These are phyloP conservation scores for Tolypocladium ovalisporum DNA, from an alignment of 2,329 filamentous ascomycete species.

Conservation along the genomic window DNA sequence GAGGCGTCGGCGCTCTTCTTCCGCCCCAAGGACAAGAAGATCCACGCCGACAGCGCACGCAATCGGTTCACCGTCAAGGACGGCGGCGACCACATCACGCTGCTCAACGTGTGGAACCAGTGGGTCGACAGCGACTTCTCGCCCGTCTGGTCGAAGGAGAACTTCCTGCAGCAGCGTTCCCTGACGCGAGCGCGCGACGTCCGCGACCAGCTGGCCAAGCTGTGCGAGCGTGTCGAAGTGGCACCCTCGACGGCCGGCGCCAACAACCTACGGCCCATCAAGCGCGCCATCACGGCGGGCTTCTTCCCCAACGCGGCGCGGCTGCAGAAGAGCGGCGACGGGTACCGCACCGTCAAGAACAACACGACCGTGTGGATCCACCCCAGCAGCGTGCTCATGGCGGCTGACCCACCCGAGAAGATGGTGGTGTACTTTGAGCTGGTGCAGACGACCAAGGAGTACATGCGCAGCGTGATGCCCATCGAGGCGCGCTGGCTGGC, in stretches of 20 bases:
- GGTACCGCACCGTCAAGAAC: constrained; percentile 86
- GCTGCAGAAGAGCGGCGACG: constrained; percentile 72
- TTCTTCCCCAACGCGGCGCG: constrained; percentile 92
- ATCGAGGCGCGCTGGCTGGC: constrained; percentile 76
- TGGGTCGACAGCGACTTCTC: constrained; percentile 91
- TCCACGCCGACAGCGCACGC: constrained; percentile 85
- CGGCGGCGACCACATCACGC: constrained; percentile 78
- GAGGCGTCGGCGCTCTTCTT: constrained; percentile 88
- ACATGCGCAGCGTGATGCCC: constrained; percentile 80
- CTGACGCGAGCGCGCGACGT: constrained; percentile 83
- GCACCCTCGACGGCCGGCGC: constrained; percentile 57
- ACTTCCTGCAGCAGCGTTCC: constrained; percentile 87
- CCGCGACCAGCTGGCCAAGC: constrained; percentile 79
- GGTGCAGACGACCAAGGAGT: constrained; percentile 79
- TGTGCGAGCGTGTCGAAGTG: constrained; percentile 91
- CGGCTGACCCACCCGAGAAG: constrained; percentile 62
- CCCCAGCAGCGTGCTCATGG: constrained; percentile 71
- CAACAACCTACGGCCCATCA: constrained; percentile 62
- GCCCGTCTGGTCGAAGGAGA: constrained; percentile 79
- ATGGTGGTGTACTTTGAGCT: constrained; percentile 84
- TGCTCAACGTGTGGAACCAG: constrained; percentile 90
- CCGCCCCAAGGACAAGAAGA: constrained; percentile 92
- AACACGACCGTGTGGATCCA: constrained; percentile 86
- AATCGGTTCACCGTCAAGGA: constrained; percentile 83
- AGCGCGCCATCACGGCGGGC: constrained; percentile 78